phyloP scores from a whole-genome alignment of 2,329 filamentous ascomycete genomes.

The Pseudocercospora fijiensis region DNA sequence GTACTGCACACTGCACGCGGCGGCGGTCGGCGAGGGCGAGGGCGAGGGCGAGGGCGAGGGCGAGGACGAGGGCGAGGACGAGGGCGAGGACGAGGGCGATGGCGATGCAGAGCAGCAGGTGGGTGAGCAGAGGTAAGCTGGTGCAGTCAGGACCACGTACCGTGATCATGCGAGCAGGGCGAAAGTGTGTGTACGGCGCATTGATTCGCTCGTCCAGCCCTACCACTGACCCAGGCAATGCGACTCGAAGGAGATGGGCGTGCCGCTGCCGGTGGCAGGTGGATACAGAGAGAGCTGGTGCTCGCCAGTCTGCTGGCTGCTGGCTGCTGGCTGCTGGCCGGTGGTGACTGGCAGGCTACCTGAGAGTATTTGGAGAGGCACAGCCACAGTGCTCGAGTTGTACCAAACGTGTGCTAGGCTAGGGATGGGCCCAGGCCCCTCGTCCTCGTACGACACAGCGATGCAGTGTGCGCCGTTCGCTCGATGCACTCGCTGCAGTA shows the following conservation, averaged over 20 bases:
- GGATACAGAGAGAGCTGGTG: slow-evolving; percentile 2
- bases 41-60: no score
- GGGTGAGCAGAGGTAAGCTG: slow-evolving; percentile 17
- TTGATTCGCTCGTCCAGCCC: slow-evolving; percentile 25
- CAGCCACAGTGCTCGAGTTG: slow-evolving; percentile 17
- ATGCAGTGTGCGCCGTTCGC: neutral
- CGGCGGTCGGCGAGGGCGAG: no score
- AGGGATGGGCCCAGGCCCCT: slow-evolving; percentile 1
- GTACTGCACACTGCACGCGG: neutral
- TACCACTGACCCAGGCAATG: slow-evolving; percentile 22
- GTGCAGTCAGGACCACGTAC: slow-evolving; percentile 6
- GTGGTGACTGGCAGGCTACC: slow-evolving; percentile 2
- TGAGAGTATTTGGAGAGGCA: slow-evolving; percentile 16
- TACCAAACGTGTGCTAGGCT: slow-evolving; percentile 1
- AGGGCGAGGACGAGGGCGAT: no score
- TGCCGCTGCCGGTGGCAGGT: slow-evolving; percentile 7
- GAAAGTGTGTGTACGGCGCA: slow-evolving; percentile 13
- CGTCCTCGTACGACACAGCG: no score
- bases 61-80: no score
- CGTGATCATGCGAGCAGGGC: slow-evolving; percentile 23
- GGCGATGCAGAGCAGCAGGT: slow-evolving; percentile 12
- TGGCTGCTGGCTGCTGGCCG: no score
- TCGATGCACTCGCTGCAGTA: neutral
- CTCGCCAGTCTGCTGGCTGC: slow-evolving; percentile 3
- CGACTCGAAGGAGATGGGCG: slow-evolving; percentile 17